These are phyloP conservation scores for Gossypium schwendimanii DNA, from an alignment of 441 rosid species.

Conservation along the genomic window DNA sequence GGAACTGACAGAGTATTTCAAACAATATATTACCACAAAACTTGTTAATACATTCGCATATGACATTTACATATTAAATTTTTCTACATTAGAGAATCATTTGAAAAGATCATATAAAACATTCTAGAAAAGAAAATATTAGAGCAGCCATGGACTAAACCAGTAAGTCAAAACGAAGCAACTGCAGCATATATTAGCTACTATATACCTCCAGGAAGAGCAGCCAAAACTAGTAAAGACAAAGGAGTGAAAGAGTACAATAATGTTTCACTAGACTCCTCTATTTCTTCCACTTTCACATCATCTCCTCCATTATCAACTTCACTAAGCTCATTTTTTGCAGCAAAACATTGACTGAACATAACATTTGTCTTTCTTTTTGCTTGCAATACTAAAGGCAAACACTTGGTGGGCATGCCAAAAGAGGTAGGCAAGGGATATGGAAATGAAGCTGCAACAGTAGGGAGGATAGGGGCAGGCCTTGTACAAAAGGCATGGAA, in stretches of 20 bases:
- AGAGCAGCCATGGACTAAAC: neutral
- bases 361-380: conserved; percentile 5
- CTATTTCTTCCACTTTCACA: conserved; percentile 15
- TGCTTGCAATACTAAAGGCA: conserved; percentile 8
- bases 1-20: too few species aligned
- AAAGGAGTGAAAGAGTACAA: conserved; percentile 59
- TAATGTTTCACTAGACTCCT: conserved; percentile 36
- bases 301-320: conserved; percentile 10
- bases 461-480: conserved; percentile 16
- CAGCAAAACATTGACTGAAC: conserved; percentile 17
- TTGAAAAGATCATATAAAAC: too few species aligned
- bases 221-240: conserved; percentile 53
- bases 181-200: neutral
- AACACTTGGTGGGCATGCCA: conserved; percentile 19
- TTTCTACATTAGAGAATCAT: too few species aligned
- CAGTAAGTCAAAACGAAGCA: neutral
- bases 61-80: too few species aligned
- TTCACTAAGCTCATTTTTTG: conserved; percentile 20
- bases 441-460: conserved; percentile 22
- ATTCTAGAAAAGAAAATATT: too few species aligned
- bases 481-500: conserved; percentile 22
- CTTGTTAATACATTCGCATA: too few species aligned
- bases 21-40: too few species aligned
- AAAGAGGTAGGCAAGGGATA: conserved; percentile 6
- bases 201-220: conserved; percentile 75